Conservation (phyloP, 768 basidiomycete species). For the Trametes villosa region DNA sequence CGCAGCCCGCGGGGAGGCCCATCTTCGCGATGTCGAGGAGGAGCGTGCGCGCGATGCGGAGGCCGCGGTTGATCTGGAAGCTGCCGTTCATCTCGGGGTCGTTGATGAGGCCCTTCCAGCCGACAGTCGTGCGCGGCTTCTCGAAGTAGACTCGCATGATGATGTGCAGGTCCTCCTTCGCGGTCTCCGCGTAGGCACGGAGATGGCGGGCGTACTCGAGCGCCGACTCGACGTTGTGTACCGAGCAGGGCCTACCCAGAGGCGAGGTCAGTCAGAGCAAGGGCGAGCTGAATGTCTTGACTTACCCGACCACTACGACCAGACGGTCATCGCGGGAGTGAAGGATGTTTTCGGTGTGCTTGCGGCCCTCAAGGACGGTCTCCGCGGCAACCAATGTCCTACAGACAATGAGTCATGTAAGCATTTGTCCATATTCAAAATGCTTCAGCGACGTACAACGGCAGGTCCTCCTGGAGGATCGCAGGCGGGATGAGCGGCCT, state of each 20-base stretch:
- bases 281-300: conserved; percentile 3
- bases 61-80: conserved; percentile 96
- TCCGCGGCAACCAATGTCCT: conserved; percentile 83
- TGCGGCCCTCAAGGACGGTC: conserved; percentile 86
- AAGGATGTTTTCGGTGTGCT: conserved; percentile 77
- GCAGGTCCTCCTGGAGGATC: conserved; percentile 93
- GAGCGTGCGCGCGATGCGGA: conserved; percentile 84
- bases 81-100: conserved; percentile 92
- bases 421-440: background rate
- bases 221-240: conserved; percentile 87
- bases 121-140: conserved; percentile 93
- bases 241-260: conserved; percentile 80
- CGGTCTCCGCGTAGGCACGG: conserved; percentile 75
- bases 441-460: conserved; percentile 55
- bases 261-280: conserved; percentile 2
- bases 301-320: conserved; percentile 88
- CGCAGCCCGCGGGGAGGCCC: conserved; percentile 94
- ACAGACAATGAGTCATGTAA: background rate
- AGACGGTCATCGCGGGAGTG: conserved; percentile 90
- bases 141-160: conserved; percentile 99
- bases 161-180: conserved; percentile 87
- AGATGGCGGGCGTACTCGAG: conserved; percentile 85
- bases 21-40: conserved; percentile 89
- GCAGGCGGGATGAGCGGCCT: conserved; percentile 93
- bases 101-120: conserved; percentile 99